Base-by-base conservation (phyloP, 1,284 basidiomycete genomes). In the Lentinus polychrous region DNA sequence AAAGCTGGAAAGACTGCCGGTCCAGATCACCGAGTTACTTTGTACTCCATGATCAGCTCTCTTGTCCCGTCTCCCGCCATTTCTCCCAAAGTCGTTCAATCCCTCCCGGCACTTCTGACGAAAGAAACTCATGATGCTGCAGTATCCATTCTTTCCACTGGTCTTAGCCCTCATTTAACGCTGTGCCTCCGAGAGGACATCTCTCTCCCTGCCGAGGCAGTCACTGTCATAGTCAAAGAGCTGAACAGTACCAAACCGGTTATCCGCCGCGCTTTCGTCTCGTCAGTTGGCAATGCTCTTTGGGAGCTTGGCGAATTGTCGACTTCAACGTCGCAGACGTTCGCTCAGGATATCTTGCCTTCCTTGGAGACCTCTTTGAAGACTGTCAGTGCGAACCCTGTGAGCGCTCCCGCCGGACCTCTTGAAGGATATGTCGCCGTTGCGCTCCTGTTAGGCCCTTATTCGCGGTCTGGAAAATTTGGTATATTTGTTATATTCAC, bases 1-100 rank as follows among this genome's bases (percentile, higher is more conserved):
- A 85, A 87, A 60, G 67, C 81, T 0, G 86, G 91, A 27, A 97
- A 95, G 70, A 90, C 91, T 0, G 71, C 83, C 0, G 90, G 90
- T 1, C 77, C 88, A 2, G 93, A 94, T 52, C 91, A 97, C 62
- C 83, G 93, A n/a, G 66, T 82, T 5, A 73, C 84, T 0, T 70
- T 97, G 8, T 93, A 90, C 66, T 76, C 78, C 7, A 91, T 96
- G 80, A 72, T 92, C 1, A 66, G 73, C 2, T 66, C 61, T 32
- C 55, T 94, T 3, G 66, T 71, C 1, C 73, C 83, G 1, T 75
- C 79, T 2, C 55, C 67, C 2, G 57, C 60, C 0, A 70, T 79
- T 1, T 91, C 90, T 0, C 48, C 63, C 2, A 60, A 68, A 0
- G 66, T 92, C 12, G 63, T 85, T 0, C 73, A 82, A 45, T 71